These are phyloP conservation scores for Elymus sibiricus DNA, from an alignment of 176 grass and related monocot species.

Conservation along the genomic window DNA sequence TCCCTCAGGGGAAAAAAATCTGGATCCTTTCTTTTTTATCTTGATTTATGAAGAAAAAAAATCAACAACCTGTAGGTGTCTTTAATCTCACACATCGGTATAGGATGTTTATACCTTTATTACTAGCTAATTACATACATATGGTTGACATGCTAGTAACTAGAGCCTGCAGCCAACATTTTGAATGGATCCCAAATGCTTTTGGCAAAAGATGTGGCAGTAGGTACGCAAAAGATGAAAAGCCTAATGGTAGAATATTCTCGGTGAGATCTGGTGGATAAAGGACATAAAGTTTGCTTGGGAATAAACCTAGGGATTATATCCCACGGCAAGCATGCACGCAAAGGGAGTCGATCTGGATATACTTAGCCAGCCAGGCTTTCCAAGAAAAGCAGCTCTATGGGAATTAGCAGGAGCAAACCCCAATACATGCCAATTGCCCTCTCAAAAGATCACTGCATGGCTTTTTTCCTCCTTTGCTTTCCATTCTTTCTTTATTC, in stretches of 20 bases:
- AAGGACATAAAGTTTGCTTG: slow-evolving; percentile 42
- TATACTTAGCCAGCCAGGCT: slow-evolving; percentile 49
- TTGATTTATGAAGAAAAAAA: not conserved
- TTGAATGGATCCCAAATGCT: slow-evolving; percentile 23
- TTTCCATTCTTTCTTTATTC: slow-evolving; percentile 64
- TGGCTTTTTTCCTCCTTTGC: slow-evolving; percentile 49
- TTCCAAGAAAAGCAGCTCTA: slow-evolving; percentile 44
- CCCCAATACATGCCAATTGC: slow-evolving; percentile 52
- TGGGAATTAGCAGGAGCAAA: slow-evolving; percentile 37
- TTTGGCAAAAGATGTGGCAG: slow-evolving; percentile 38
- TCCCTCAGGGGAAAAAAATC: not conserved
- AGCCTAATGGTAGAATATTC: slow-evolving; percentile 65
- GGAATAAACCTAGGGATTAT: slow-evolving; percentile 64
- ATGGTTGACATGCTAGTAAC: not conserved
- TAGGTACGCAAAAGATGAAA: slow-evolving; percentile 38
- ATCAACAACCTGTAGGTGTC: not conserved
- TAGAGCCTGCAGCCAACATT: slow-evolving; percentile 10
- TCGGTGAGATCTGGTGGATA: slow-evolving; percentile 38
- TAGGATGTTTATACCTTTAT: not conserved
- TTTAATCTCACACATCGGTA: not conserved
- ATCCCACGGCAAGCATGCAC: slow-evolving; percentile 40
- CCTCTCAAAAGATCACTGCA: slow-evolving; percentile 51
- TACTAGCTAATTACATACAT: not conserved
- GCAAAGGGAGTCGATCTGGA: slow-evolving; percentile 26
- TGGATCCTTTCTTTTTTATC: not conserved